Evolutionary conservation across 2,329 filamentous ascomycete species (phyloP), one percentile per base, ranked within the genome.

Genomic region (Fusarium bulbicola): DNA sequence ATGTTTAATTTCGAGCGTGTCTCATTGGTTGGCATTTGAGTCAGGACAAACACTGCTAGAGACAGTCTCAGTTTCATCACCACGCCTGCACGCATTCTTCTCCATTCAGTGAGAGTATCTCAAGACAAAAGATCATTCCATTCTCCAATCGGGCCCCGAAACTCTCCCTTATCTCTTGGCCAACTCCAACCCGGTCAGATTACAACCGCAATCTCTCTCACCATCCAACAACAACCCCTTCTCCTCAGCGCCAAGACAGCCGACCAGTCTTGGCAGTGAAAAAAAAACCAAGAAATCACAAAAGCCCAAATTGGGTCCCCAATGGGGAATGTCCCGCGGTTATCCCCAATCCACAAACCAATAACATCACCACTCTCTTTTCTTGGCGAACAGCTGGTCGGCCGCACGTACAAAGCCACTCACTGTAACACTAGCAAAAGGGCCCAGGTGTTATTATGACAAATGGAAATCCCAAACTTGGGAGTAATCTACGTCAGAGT

Each of bases 81-180:
- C 34, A 40, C 24, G 34, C 3, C 40, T 32, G 20, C 32, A 32
- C 8, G 16, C 16, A 28, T 59, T n/a, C 30, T 56, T 18, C 21
- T 16, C 43, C 6, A 3, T 18, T 12, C 3, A 63, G 4, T 30
- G 12, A 26, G 24, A 46, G 13, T 28, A n/a, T 11, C 26, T 12
- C 36, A 28, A 5, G 34, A 40, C 53, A 67, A 67, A 74, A 28
- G 45, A 45, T 36, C 53, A 71, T 71, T 73, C 40, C 60, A 16
- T 30, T 24, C 32, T 64, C 59, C 46, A 66, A 61, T 24, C 14
- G 30, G n/a, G 26, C 43, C 57, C 34, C 28, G 32, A 34, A n/a
- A 20, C 32, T 15, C 34, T 18, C 66, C 59, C 49, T 70, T 70
- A 70, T 70, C 66, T 69, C 59, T 59, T 70, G 63, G 57, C 53